Evolutionary conservation across 805 yeast species (phyloP), one percentile per base, ranked within the genome.

Genomic region (Debaryomyces maramus): DNA sequence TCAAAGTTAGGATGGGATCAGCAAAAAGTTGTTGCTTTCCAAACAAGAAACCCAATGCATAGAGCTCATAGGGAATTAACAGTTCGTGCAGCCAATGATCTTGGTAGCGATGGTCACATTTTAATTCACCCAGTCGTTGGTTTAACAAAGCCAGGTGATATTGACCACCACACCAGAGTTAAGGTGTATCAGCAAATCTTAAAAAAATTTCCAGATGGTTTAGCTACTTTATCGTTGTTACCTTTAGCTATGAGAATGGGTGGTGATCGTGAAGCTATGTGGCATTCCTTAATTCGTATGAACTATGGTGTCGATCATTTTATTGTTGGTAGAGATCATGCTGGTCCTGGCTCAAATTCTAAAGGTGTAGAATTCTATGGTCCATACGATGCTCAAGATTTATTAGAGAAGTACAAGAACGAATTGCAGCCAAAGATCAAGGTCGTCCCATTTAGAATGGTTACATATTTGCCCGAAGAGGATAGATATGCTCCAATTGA

Each of bases 221-320:
- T 90, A 79, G 97, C 97, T 11, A 81, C 86, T 49, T 72, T 90
- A 46, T 83, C 97, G 6, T 71, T 90, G 48, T 75, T 90, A 53
- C 98, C 98, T 9, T 74, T 90, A 58, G 98, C 98, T 28, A 90
- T 90, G 98, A 83, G 98, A 76, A 90, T 90, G 98, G 97, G 93
- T 41, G 98, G 98, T 65, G 97, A 91, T 65, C 81, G 96, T 63
- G 98, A 90, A 70, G 98, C 98, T 16, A 86, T 90, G 32, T 91
- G 97, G 97, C 98, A 90, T 62, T 96, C 97, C 13, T 84, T 91
- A 56, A 90, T 90, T 62, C 85, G 98, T 69, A 88, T 88, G 74
- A 90, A 90, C 71, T 89, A 83, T 61, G 98, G 98, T 60, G 96
- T 96, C 40, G 85, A 96, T 38, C 97, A 91, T 64, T 91, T 91